Conservation (phyloP, 768 basidiomycete genomes). For the Hericium erinaceus region DNA sequence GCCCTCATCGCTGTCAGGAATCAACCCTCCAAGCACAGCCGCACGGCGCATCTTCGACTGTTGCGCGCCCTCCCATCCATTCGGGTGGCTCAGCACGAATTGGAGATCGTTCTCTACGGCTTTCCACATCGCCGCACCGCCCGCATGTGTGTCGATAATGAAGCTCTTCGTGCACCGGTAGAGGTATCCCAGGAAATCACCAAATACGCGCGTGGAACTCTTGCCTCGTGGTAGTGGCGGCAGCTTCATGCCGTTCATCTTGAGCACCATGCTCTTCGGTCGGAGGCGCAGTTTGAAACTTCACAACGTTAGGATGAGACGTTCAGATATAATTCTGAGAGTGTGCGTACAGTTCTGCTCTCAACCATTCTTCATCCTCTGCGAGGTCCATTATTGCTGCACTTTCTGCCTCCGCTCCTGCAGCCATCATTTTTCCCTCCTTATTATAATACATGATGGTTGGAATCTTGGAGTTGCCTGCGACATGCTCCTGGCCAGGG, state of each 20-base stretch:
- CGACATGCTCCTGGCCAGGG: slow-evolving; percentile 80
- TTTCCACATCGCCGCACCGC: slow-evolving; percentile 60
- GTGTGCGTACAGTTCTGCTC: slow-evolving; percentile 56
- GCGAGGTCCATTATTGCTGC: slow-evolving; percentile 49
- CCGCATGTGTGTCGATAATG: slow-evolving; percentile 78
- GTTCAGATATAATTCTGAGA: background rate
- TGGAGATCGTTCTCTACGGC: slow-evolving; percentile 61
- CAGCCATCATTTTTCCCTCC: slow-evolving; percentile 55
- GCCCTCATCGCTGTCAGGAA: slow-evolving; percentile 67
- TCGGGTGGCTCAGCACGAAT: slow-evolving; percentile 71
- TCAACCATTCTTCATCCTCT: slow-evolving; percentile 72
- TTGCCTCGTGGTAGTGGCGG: slow-evolving; percentile 58
- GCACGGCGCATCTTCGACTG: slow-evolving; percentile 71
- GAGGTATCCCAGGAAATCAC: slow-evolving; percentile 69
- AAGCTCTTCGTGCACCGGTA: slow-evolving; percentile 67
- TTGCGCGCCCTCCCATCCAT: slow-evolving; percentile 77
- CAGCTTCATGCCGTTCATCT: slow-evolving; percentile 80
- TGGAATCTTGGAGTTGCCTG: slow-evolving; percentile 78
- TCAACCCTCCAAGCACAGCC: slow-evolving; percentile 61
- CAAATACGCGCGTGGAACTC: slow-evolving; percentile 65
- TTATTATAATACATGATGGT: slow-evolving; percentile 68
- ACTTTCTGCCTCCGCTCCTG: slow-evolving; percentile 71
- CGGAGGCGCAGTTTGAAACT: slow-evolving; percentile 78
- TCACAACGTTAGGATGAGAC: background rate
- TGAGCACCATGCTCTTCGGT: slow-evolving; percentile 67